Conservation (phyloP, 495 filamentous ascomycete species). For the Aspergillus biplanus region DNA sequence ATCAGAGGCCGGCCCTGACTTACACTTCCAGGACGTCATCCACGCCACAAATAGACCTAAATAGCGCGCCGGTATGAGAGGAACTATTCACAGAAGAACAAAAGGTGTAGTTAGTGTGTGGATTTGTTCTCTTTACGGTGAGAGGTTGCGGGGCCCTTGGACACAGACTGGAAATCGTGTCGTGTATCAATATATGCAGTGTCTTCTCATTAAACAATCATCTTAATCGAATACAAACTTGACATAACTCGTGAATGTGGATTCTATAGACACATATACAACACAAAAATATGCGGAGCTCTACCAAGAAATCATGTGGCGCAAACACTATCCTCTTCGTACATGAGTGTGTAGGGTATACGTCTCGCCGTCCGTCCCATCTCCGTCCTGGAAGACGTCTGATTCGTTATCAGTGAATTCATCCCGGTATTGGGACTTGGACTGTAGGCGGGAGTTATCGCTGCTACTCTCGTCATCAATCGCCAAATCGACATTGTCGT, state of each 20-base stretch:
- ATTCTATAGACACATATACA: conserved; percentile 21
- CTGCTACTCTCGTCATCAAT: conserved; percentile 45
- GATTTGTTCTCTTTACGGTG: background rate
- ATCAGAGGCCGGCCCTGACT: no score
- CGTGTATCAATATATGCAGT: background rate
- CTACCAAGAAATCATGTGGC: background rate
- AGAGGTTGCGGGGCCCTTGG: background rate
- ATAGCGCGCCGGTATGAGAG: no score
- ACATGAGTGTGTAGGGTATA: conserved; percentile 54
- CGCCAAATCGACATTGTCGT: conserved; percentile 46
- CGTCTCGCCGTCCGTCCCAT: conserved; percentile 43
- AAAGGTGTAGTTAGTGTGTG: no score
- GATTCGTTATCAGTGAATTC: conserved; percentile 61
- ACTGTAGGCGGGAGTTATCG: conserved; percentile 30
- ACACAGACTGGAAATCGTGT: background rate
- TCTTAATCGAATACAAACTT: conserved; percentile 5
- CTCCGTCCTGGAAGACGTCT: conserved; percentile 47
- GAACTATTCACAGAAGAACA: no score
- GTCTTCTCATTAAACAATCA: conserved; percentile 4
- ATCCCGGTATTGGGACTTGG: conserved; percentile 47
- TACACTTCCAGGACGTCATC: no score
- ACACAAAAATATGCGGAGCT: conserved; percentile 2
- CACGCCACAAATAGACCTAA: no score
- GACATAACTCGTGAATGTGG: conserved; percentile 16
- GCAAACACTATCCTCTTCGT: conserved; percentile 18